Percentiles rank a stretch among this genome's conserved stretches.
Conservation (phyloP, 495 filamentous ascomycete genomes). For the Penicillium arizonense region DNA sequence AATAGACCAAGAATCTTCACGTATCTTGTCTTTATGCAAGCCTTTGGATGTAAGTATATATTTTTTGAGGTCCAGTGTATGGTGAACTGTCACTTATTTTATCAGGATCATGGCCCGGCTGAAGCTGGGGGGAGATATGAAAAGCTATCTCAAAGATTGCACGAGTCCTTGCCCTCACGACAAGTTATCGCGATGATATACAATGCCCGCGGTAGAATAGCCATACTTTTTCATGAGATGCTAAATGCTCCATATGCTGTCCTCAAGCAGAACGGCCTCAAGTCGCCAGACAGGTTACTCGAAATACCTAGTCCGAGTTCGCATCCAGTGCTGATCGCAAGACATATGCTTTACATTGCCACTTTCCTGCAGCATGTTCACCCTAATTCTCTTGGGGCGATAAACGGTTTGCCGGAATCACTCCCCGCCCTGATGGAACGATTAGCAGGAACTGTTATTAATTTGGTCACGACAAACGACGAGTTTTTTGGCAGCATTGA, state of each 20-base stretch:
- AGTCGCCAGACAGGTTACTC: conserved; percentile 4
- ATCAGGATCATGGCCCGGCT: not conserved
- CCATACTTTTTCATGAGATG: conserved; percentile 14
- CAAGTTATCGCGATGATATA: conserved; percentile 15
- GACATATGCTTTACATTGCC: conserved; percentile 15
- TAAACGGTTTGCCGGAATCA: conserved; percentile 9
- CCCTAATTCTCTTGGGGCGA: conserved; percentile 6
- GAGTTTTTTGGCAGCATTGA: conserved; percentile 25
- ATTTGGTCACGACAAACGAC: conserved; percentile 16
- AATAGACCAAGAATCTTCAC: not conserved
- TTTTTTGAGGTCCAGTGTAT: not conserved
- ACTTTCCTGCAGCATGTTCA: conserved; percentile 20
- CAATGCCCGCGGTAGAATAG: conserved; percentile 8
- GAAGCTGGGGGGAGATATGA: not conserved
- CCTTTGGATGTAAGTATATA: conserved; percentile 1
- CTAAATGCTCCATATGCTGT: conserved; percentile 10
- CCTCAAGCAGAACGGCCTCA: conserved; percentile 12
- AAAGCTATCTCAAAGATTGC: conserved; percentile 12
- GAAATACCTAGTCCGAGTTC: conserved; percentile 7
- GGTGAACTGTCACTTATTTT: too few species aligned
- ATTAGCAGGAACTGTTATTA: conserved; percentile 11
- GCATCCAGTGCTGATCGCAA: conserved; percentile 23
- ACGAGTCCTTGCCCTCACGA: conserved; percentile 12
- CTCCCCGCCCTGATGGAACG: conserved; percentile 12
- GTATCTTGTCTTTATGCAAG: not conserved